phyloP scores from a whole-genome alignment of 2,329 filamentous ascomycete species.

The Chaetomium strumarium region DNA sequence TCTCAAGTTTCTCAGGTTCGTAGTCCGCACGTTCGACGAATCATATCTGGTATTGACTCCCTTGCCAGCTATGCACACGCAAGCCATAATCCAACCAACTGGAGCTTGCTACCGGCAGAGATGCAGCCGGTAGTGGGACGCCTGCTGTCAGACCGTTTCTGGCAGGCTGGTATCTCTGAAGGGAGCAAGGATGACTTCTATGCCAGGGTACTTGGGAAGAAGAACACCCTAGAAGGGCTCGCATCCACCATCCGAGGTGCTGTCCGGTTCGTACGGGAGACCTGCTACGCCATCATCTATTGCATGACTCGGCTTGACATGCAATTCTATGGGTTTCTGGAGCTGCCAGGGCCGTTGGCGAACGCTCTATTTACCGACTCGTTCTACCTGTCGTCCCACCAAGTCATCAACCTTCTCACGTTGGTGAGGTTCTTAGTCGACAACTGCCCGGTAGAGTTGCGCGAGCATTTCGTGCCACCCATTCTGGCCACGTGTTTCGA shows the following conservation, averaged over 20 bases:
- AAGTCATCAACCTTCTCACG: conserved; percentile 88
- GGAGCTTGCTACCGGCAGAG: conserved; percentile 68
- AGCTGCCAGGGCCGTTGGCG: conserved; percentile 76
- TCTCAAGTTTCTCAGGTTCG: conserved; percentile 70
- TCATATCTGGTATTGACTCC: conserved; percentile 6
- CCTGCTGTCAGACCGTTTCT: conserved; percentile 90
- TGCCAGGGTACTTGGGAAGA: conserved; percentile 81
- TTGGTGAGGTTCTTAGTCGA: conserved; percentile 85
- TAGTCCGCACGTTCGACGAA: background rate
- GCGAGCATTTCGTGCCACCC: conserved; percentile 76
- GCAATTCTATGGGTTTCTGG: conserved; percentile 84
- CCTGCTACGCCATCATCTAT: conserved; percentile 89
- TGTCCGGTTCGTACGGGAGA: conserved; percentile 83
- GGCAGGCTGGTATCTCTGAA: conserved; percentile 94
- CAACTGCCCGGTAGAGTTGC: conserved; percentile 75
- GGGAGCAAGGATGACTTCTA: conserved; percentile 98
- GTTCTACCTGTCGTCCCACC: conserved; percentile 78
- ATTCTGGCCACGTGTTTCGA: conserved; percentile 76
- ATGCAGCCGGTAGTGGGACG: conserved; percentile 72
- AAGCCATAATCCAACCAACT: conserved; percentile 81
- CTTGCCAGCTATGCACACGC: conserved; percentile 73
- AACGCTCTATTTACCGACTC: conserved; percentile 80
- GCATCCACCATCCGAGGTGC: conserved; percentile 88
- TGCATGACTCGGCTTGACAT: conserved; percentile 83
- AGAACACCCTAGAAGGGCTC: conserved; percentile 83